Conservation (phyloP, 805 yeast genomes). For the Pachysolen tannophilus region DNA sequence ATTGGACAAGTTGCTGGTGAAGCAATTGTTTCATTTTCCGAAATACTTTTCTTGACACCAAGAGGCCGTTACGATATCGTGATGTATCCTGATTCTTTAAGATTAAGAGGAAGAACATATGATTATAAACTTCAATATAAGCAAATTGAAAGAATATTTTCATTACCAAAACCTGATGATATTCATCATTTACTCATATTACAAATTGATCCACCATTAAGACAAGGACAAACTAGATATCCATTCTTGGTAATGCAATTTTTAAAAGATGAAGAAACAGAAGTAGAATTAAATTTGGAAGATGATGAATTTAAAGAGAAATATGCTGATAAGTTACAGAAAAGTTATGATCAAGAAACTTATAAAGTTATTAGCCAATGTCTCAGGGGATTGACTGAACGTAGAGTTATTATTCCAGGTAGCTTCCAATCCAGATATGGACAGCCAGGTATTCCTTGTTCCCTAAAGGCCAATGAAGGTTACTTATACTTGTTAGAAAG, state of each 20-base stretch:
- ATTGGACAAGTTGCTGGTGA: slow-evolving; percentile 94
- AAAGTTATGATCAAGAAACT: slow-evolving; percentile 69
- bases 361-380: slow-evolving; percentile 83
- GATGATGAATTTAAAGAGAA: slow-evolving; percentile 73
- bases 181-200: slow-evolving; percentile 79
- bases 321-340: slow-evolving; percentile 68
- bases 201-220: slow-evolving; percentile 92
- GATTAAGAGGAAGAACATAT: slow-evolving; percentile 95
- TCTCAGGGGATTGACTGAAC: slow-evolving; percentile 82
- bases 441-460: slow-evolving; percentile 84
- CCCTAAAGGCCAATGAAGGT: slow-evolving; percentile 93
- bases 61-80: slow-evolving; percentile 98
- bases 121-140: slow-evolving; percentile 91
- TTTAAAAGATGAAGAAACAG: slow-evolving; percentile 82
- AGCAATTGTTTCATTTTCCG: slow-evolving; percentile 88
- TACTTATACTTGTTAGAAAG: slow-evolving; percentile 88
- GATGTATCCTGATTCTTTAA: slow-evolving; percentile 77
- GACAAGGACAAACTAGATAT: slow-evolving; percentile 97
- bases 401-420: slow-evolving; percentile 80
- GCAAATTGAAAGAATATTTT: slow-evolving; percentile 83
- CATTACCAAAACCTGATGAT: slow-evolving; percentile 92
- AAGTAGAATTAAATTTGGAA: slow-evolving; percentile 77
- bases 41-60: slow-evolving; percentile 88
- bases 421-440: slow-evolving; percentile 66
- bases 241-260: slow-evolving; percentile 90